Base-by-base conservation (phyloP, 2,329 filamentous ascomycete genomes). In the Chaetomium olivaceum region DNA sequence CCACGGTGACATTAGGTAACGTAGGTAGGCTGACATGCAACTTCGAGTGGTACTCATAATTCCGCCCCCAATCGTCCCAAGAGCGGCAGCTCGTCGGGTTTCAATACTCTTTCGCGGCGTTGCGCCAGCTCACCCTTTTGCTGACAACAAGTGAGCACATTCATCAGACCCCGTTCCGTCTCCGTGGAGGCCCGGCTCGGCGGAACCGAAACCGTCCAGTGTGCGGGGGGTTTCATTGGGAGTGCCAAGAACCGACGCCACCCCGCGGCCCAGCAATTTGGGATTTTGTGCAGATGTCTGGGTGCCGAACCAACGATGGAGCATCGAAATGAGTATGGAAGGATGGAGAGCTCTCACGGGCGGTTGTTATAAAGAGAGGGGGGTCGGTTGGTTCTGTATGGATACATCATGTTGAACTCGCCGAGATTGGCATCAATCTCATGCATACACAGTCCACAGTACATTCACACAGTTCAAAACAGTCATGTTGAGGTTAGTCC, bases 161-260 rank as follows among this genome's bases (percentile, higher is more conserved):
- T 52, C 50, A 25, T 52, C 3, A 19, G 16, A 23, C 16, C 29
- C 54, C n/a, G 43, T 21, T 27, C 29, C 55, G 9, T 43, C 39
- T 43, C 39, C 19, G 19, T 59, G 56, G 19, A 55, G 56, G 50
- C 62, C 62, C 62, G 27, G 56, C 12, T 16, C 19, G 11, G n/a
- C 56, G 62, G 62, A 59, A 59, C 62, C 62, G 62, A 63, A 57
- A 58, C 43, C 14, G 21, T 25, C 33, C 23, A 39, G 25, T 56
- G 56, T 46, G 46, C 31, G 62, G 54, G 39, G 61, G 56, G 56
- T 55, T 54, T n/a, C 48, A 55, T 54, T 54, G 62, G 25, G 46
- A 36, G 33, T n/a, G 33, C 46, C 54, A 63, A 50, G 39, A 5
- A 1, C 11, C 12, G 27, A 12, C 61, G 54, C 43, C 54, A 63